Percentiles rank a stretch among this genome's conserved stretches.
phyloP scores from a whole-genome alignment of 2,329 filamentous ascomycete species.

The Penicillium paneum region DNA sequence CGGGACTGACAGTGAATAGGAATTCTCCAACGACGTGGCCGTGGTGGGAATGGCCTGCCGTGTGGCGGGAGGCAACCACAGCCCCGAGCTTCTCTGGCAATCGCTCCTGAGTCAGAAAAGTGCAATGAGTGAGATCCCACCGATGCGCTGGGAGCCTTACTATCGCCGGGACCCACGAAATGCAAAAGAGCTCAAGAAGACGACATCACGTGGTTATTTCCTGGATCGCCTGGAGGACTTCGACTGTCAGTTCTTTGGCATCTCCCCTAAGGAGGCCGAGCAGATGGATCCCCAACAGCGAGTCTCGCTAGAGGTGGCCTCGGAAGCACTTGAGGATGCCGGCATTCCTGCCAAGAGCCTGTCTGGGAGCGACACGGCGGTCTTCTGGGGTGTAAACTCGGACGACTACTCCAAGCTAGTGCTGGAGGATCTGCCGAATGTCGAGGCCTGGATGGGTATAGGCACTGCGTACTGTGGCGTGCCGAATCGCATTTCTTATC shows the following conservation, averaged over 20 bases:
- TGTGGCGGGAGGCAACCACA: constrained; percentile 28
- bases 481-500: constrained; percentile 26
- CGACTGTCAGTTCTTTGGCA: constrained; percentile 29
- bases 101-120: constrained; percentile 29
- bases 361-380: constrained; percentile 27
- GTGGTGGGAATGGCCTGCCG: constrained; percentile 37
- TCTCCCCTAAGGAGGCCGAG: constrained; percentile 29
- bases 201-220: constrained; percentile 32
- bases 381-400: constrained; percentile 33
- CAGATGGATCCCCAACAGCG: constrained; percentile 33
- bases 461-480: constrained; percentile 40
- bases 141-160: constrained; percentile 33
- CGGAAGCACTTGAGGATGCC: constrained; percentile 26
- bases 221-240: constrained; percentile 27
- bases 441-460: constrained; percentile 42
- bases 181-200: constrained; percentile 24
- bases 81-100: constrained; percentile 35
- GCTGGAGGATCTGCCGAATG: constrained; percentile 37
- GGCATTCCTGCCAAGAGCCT: constrained; percentile 19
- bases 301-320: constrained; percentile 22
- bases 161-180: constrained; percentile 27
- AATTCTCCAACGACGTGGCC: constrained; percentile 24
- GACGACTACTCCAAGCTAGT: constrained; percentile 39
- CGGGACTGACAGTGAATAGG: background rate
- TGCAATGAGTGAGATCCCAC: constrained; percentile 30